Percentiles rank a stretch among this genome's conserved stretches.
Evolutionary conservation across 495 filamentous ascomycete genomes (phyloP).

Genomic region (Letharia columbiana): DNA sequence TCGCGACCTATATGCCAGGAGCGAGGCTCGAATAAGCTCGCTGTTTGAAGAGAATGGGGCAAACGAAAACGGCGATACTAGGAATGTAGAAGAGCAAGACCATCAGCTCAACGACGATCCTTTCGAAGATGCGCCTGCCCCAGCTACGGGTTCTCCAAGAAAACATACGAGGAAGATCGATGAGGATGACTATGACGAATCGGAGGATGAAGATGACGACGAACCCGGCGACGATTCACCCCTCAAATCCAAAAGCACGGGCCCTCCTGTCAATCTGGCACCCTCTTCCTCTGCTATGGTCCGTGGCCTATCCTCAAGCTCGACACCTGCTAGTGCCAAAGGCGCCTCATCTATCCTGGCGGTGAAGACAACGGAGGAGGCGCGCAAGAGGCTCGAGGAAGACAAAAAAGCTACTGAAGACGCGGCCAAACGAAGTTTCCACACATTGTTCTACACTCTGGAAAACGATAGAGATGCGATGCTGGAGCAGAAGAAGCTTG

Average conservation of each 20-base stretch:
- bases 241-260: slow-evolving; percentile 52
- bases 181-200: slow-evolving; percentile 74
- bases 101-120: slow-evolving; percentile 25
- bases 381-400: slow-evolving; percentile 87
- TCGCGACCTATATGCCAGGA: slow-evolving; percentile 48
- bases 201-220: slow-evolving; percentile 79
- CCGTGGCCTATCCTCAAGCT: slow-evolving; percentile 21
- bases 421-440: slow-evolving; percentile 77
- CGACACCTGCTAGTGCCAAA: slow-evolving; percentile 27
- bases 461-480: slow-evolving; percentile 93
- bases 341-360: slow-evolving; percentile 37
- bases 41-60: slow-evolving; percentile 47
- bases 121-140: slow-evolving; percentile 25
- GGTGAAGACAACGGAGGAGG: slow-evolving; percentile 66
- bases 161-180: slow-evolving; percentile 65
- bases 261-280: slow-evolving; percentile 33
- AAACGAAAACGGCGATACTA: slow-evolving; percentile 28
- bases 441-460: slow-evolving; percentile 86
- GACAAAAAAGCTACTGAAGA: slow-evolving; percentile 91
- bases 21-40: slow-evolving; percentile 51
- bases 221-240: slow-evolving; percentile 62
- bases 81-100: slow-evolving; percentile 34
- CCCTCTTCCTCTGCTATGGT: slow-evolving; percentile 29
- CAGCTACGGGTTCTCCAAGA: slow-evolving; percentile 38
- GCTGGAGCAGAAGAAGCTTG: slow-evolving; percentile 93